Percentiles rank a stretch among this genome's conserved stretches.
Evolutionary conservation across 495 filamentous ascomycete genomes (phyloP).

Genomic region (Astrocystis sublimbata): DNA sequence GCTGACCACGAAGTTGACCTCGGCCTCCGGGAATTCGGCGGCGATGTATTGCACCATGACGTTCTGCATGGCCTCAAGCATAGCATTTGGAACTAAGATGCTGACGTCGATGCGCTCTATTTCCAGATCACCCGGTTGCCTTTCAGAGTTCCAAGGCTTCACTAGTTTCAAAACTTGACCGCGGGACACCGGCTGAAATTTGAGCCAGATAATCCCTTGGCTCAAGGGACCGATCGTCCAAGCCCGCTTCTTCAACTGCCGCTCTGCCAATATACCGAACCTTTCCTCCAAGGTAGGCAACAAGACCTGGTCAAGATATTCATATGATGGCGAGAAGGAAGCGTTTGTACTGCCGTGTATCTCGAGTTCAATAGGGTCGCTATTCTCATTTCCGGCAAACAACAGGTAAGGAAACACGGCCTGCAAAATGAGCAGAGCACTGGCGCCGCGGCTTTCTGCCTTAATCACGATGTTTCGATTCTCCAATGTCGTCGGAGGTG

Average conservation of each 20-base stretch:
- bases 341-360: conserved; percentile 81
- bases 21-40: conserved; percentile 45
- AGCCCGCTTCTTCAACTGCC: conserved; percentile 60
- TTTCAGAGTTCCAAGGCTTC: conserved; percentile 33
- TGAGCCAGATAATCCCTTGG: conserved; percentile 61
- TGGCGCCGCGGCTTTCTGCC: conserved; percentile 46
- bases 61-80: conserved; percentile 44
- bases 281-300: conserved; percentile 65
- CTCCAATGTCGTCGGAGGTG: conserved; percentile 39
- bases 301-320: conserved; percentile 77
- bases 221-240: conserved; percentile 62
- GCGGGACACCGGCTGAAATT: conserved; percentile 53
- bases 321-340: conserved; percentile 68
- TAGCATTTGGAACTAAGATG: conserved; percentile 50
- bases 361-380: conserved; percentile 52
- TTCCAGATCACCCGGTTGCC: conserved; percentile 22
- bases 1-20: conserved; percentile 47
- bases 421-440: conserved; percentile 74
- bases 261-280: conserved; percentile 59
- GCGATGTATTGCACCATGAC: conserved; percentile 39
- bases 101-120: conserved; percentile 63
- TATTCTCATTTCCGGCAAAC: conserved; percentile 48
- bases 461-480: conserved; percentile 45
- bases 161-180: conserved; percentile 49
- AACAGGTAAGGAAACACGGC: conserved; percentile 78